These are phyloP conservation scores for Dendrocalamus sinicus DNA, from an alignment of 176 grass and related monocot genomes.

Conservation along the genomic window DNA sequence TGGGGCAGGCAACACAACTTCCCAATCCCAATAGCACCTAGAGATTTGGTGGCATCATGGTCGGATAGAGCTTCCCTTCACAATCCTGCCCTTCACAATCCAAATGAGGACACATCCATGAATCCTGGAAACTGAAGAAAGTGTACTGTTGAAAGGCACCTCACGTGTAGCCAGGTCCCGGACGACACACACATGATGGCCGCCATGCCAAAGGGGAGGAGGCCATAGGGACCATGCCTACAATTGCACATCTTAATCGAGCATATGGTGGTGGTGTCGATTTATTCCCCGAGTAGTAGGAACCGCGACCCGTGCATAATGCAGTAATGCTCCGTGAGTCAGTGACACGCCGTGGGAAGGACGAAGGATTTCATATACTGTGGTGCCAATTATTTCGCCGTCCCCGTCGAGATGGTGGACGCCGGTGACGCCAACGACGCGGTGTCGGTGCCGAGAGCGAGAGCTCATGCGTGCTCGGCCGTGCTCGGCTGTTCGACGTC, in stretches of 20 bases:
- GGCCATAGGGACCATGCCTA: constrained; percentile 24
- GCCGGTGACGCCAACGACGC: background rate
- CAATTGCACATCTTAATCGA: constrained; percentile 18
- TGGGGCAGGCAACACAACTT: background rate
- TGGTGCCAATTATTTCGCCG: background rate
- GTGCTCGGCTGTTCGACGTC: background rate
- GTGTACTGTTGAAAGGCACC: background rate
- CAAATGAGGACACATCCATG: constrained; percentile 15
- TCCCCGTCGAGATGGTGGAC: background rate
- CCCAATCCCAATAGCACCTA: background rate
- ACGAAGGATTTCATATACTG: background rate
- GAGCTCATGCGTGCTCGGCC: background rate
- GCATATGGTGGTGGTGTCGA: background rate
- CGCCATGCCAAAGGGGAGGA: background rate
- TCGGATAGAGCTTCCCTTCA: constrained; percentile 31
- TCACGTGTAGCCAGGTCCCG: constrained; percentile 24
- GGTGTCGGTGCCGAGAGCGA: background rate
- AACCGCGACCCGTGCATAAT: background rate
- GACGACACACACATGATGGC: background rate
- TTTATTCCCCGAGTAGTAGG: background rate
- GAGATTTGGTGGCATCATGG: background rate
- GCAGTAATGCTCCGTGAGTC: background rate
- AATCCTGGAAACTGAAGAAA: background rate
- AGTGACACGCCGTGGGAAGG: background rate
- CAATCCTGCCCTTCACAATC: constrained; percentile 10